Evolutionary conservation across 2,329 filamentous ascomycete species (phyloP).

Genomic region (Pestalotiopsis sp.): DNA sequence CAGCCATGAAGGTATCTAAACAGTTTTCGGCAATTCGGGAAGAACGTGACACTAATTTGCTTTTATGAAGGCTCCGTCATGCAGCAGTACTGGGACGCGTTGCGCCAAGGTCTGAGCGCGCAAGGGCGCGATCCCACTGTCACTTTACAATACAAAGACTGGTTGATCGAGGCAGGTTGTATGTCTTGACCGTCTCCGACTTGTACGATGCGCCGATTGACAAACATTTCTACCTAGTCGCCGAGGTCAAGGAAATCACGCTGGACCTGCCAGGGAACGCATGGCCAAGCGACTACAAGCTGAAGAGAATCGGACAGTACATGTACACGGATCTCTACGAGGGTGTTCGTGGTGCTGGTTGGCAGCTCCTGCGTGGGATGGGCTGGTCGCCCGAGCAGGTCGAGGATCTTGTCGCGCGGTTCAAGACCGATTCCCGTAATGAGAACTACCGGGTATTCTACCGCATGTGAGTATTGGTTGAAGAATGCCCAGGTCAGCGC

Average conservation of each 20-base stretch:
- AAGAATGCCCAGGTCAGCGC: not conserved
- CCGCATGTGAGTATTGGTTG: conserved; percentile 10
- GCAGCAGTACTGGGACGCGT: not conserved
- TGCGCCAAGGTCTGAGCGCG: not conserved
- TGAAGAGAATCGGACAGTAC: conserved; percentile 24
- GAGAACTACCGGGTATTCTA: conserved; percentile 20
- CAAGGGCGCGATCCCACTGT: not conserved
- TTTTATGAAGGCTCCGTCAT: not conserved
- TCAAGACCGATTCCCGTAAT: conserved; percentile 19
- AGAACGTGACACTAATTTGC: too few species aligned
- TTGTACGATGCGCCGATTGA: conserved; percentile 8
- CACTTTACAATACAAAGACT: conserved; percentile 13
- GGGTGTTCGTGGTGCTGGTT: not conserved
- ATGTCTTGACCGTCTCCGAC: not conserved
- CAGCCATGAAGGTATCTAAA: conserved; percentile 18
- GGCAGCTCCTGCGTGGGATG: not conserved
- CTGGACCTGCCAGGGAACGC: conserved; percentile 23
- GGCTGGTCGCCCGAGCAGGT: conserved; percentile 19
- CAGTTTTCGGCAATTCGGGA: not conserved
- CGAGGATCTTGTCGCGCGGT: conserved; percentile 18
- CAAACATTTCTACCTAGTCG: conserved; percentile 5
- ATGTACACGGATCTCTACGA: conserved; percentile 21
- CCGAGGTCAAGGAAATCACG: conserved; percentile 21
- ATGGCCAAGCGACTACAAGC: conserved; percentile 24
- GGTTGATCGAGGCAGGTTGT: conserved; percentile 21